Base-by-base conservation (phyloP, 768 basidiomycete genomes). In the Arthromyces matolae region DNA sequence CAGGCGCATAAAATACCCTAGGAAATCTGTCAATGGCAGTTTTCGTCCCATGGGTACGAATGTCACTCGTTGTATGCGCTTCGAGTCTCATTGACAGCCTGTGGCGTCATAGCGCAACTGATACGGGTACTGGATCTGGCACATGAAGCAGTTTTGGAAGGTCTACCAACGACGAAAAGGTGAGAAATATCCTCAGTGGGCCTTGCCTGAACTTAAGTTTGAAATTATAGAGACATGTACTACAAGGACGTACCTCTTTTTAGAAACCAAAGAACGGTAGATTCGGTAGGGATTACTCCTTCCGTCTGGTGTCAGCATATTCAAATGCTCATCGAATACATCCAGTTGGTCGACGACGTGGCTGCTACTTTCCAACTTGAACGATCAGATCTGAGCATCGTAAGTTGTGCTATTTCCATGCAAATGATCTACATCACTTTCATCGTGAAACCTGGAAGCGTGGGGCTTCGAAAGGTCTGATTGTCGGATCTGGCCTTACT, bases 391-490 rank as follows among this genome's bases (percentile, higher is more conserved):
- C 71, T 97, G 45, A 84, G 88, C 58, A 81, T 98, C 27, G 93
- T 92, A 53, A 56, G 75, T 32, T 27, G 23, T 16, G 49, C 4
- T 18, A 42, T 37, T 20, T 27, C 40, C 22, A 23, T 25, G 19
- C 19, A 19, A 28, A 18, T 13, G 22, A 19, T 4, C 2, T 18
- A 31, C 8, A 31, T 36, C 36, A 2, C n/a, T n/a, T 39, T 39
- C 37, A 40, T 52, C 16, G 44, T 45, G 31, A 16, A 34, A 55
- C 31, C 19, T 24, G 9, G 22, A 47, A 96, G 93, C 80, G 90
- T 31, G 93, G 94, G 1, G 81, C 92, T 0, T 80, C 89, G 0
- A 97, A 97, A 66, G 95, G 95, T 0, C 78, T 97, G 16, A 70
- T 96, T 33, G 84, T 81, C 44, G 90, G 93, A 2, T 71, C 76